phyloP scores from a whole-genome alignment of 176 grass and related monocot species.

The Carex myosuroides region DNA sequence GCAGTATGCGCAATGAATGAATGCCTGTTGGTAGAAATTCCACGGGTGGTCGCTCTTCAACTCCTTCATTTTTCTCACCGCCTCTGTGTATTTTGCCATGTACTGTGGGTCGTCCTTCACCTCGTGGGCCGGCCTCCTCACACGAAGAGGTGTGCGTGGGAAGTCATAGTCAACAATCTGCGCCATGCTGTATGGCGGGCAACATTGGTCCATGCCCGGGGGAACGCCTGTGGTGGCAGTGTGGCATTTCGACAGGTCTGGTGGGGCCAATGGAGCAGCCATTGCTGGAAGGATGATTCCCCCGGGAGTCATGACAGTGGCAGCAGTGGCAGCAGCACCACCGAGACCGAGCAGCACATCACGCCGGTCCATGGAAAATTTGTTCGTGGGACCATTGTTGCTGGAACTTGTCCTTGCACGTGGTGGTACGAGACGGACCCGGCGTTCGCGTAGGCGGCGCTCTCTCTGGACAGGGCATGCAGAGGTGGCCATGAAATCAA shows the following conservation, averaged over 20 bases:
- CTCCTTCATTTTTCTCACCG: conserved; percentile 39
- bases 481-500: too few species aligned
- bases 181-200: background rate
- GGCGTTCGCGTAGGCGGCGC: too few species aligned
- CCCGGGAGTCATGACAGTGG: background rate
- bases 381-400: background rate
- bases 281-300: conserved; percentile 18
- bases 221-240: background rate
- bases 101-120: conserved; percentile 27
- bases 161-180: conserved; percentile 1
- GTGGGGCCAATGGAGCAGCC: conserved; percentile 11
- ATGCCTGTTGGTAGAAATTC: conserved; percentile 56
- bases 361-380: conserved; percentile 15
- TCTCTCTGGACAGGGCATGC: too few species aligned
- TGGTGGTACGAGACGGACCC: too few species aligned
- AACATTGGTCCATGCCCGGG: background rate
- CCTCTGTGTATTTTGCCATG: conserved; percentile 48
- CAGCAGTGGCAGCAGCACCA: background rate
- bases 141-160: conserved; percentile 22
- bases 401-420: too few species aligned
- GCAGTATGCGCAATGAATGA: conserved; percentile 72
- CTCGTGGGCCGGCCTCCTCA: conserved; percentile 21
- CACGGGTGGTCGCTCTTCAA: conserved; percentile 22
- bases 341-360: conserved; percentile 27
- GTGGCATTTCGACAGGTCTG: conserved; percentile 27